Conservation (phyloP, 495 filamentous ascomycete genomes). For the Wilcoxina mikolae region DNA sequence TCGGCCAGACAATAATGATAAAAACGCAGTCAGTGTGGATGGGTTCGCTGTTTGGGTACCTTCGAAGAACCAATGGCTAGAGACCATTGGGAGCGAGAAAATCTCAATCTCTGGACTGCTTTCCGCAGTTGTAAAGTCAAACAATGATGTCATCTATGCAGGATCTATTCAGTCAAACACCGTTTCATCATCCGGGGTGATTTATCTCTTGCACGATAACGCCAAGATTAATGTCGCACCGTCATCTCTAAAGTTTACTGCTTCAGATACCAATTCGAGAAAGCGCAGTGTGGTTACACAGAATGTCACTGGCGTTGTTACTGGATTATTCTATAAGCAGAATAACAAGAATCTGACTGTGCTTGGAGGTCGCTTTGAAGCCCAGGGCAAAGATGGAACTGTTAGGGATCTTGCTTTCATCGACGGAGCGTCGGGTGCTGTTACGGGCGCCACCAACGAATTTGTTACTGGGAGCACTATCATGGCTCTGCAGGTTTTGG, state of each 20-base stretch:
- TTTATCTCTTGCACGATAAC: slow-evolving; percentile 41
- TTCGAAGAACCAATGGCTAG: slow-evolving; percentile 72
- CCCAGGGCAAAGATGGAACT: slow-evolving; percentile 52
- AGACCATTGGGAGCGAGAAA: slow-evolving; percentile 55
- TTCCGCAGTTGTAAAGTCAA: slow-evolving; percentile 48
- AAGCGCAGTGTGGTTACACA: slow-evolving; percentile 43
- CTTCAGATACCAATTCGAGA: slow-evolving; percentile 28
- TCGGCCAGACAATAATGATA: slow-evolving; percentile 46
- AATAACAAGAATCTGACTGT: slow-evolving; percentile 66
- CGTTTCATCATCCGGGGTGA: slow-evolving; percentile 52
- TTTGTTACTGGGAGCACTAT: slow-evolving; percentile 61
- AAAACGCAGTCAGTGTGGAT: slow-evolving; percentile 39
- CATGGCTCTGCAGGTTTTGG: slow-evolving; percentile 46
- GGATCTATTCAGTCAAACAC: slow-evolving; percentile 62
- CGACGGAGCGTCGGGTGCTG: slow-evolving; percentile 42
- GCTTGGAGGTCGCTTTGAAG: slow-evolving; percentile 74
- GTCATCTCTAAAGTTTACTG: slow-evolving; percentile 38
- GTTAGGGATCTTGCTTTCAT: slow-evolving; percentile 70
- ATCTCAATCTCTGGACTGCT: slow-evolving; percentile 56
- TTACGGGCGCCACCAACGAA: slow-evolving; percentile 55
- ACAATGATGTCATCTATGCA: slow-evolving; percentile 51
- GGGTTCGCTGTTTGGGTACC: slow-evolving; percentile 94
- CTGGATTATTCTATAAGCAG: slow-evolving; percentile 56
- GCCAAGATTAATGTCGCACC: slow-evolving; percentile 38
- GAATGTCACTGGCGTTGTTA: slow-evolving; percentile 48